Evolutionary conservation across 179 eudicot genomes (phyloP).

Genomic region (Spergularia azorica): DNA sequence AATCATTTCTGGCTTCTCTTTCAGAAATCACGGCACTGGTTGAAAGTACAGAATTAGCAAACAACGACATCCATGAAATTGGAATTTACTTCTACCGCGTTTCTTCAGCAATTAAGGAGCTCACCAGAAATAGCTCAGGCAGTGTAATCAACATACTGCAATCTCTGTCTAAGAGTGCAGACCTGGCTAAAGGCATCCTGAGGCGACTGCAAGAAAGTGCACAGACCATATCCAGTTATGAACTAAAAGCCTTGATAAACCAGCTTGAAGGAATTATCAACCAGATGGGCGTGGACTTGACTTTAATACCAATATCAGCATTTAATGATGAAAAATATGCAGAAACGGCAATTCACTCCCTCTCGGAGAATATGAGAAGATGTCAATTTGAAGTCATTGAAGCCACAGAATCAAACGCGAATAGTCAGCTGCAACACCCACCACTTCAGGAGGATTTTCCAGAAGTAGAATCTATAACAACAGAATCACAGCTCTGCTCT

Average conservation of each 20-base stretch:
- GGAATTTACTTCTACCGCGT: conserved; percentile 66
- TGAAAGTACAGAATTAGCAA: conserved; percentile 36
- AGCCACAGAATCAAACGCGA: conserved; percentile 19
- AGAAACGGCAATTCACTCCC: conserved; percentile 47
- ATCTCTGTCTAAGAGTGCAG: conserved; percentile 45
- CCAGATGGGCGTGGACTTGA: conserved; percentile 56
- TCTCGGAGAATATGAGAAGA: conserved; percentile 63
- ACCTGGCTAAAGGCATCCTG: conserved; percentile 45
- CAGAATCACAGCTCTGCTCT: conserved; percentile 66
- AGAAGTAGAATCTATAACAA: conserved; percentile 4
- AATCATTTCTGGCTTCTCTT: conserved; percentile 43
- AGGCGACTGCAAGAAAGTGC: conserved; percentile 28
- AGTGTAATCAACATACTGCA: conserved; percentile 36
- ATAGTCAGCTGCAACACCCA: conserved; percentile 22
- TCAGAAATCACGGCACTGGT: conserved; percentile 48
- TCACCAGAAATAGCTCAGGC: conserved; percentile 35
- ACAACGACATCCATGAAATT: conserved; percentile 45
- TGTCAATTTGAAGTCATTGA: conserved; percentile 33
- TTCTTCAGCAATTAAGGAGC: conserved; percentile 55
- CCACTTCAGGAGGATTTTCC: conserved; percentile 11
- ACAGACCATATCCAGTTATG: conserved; percentile 27
- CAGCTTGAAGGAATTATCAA: conserved; percentile 55
- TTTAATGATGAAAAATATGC: conserved; percentile 44
- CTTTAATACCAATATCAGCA: conserved; percentile 48
- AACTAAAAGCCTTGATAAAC: conserved; percentile 32